Conservation (phyloP, 805 yeast species). For the Kluyveromyces dobzhanskii region DNA sequence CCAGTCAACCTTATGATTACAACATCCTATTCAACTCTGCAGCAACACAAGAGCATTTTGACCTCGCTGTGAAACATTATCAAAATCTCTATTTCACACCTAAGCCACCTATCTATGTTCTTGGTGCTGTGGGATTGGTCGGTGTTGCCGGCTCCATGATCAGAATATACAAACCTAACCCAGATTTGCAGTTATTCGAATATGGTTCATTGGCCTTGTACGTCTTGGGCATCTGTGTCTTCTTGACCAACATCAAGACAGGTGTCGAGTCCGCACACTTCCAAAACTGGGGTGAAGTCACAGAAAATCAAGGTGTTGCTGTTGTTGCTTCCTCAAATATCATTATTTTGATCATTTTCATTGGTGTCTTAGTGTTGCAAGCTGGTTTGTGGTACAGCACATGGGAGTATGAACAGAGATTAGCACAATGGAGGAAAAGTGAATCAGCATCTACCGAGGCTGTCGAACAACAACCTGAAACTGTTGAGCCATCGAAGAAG, state of each 20-base stretch:
- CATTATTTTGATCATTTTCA: conserved; percentile 58
- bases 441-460: conserved; percentile 17
- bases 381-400: conserved; percentile 84
- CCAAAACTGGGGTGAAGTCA: conserved; percentile 93
- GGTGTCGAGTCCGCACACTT: conserved; percentile 63
- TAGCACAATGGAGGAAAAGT: conserved; percentile 26
- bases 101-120: conserved; percentile 29
- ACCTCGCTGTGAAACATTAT: conserved; percentile 63
- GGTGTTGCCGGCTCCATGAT: conserved; percentile 69
- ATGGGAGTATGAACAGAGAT: conserved; percentile 41
- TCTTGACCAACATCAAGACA: conserved; percentile 75
- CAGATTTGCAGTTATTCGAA: conserved; percentile 79
- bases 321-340: conserved; percentile 87
- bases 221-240: conserved; percentile 67
- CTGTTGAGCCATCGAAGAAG: conserved; percentile 9
- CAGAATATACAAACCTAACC: conserved; percentile 81
- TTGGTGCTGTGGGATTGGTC: conserved; percentile 54
- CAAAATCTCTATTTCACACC: conserved; percentile 65
- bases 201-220: conserved; percentile 75
- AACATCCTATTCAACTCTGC: conserved; percentile 58
- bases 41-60: conserved; percentile 46
- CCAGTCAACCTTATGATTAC: conserved; percentile 78
- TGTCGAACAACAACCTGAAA: conserved; percentile 4
- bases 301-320: conserved; percentile 73
- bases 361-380: conserved; percentile 80